Evolutionary conservation across 805 yeast genomes (phyloP), one percentile per base, ranked within the genome.

Genomic region (Jamesozyma hellenica): DNA sequence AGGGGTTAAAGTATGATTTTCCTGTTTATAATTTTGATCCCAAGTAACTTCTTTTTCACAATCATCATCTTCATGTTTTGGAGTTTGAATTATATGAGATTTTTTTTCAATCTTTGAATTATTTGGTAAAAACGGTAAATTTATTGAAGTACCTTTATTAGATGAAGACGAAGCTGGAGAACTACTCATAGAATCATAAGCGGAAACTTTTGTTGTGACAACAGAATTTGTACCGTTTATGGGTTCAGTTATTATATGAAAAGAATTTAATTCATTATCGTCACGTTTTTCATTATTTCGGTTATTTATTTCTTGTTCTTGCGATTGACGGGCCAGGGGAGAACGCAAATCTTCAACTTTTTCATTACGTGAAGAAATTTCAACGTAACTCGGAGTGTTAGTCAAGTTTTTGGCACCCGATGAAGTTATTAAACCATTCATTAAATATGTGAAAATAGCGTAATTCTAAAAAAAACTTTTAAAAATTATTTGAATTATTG

Each of bases 121-220:
- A 14, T 17, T 8, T 30, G 21, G 21, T 11, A 30, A 11, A 28
- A 5, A 7, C 4, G 32, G 31, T n/a, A 28, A 15, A 16, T 30
- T 31, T n/a, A 29, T 4, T 17, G 19, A 17, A 29, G 17, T 16
- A 13, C 18, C 35, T 14, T 27, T 38, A 19, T 25, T 39, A n/a
- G 49, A 39, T 12, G 32, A 33, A 10, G 19, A 39, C n/a, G 49
- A 46, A 10, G 47, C 28, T 14, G 45, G 46, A 12, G 49, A 44
- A 31, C 49, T 46, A 38, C 49, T 44, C 43, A 46, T 33, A 13
- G 49, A 39, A 19, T 46, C 49, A 6, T 44, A 45, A 11, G 47
- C 41, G 13, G 47, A 39, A 8, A 39, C 42, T 25, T 41, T 46
- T 16, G 49, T 46, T n/a, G 42, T 36, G 5, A 43, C 38, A 5